Conservation (phyloP, 768 basidiomycete genomes). For the Ramaria sp. region DNA sequence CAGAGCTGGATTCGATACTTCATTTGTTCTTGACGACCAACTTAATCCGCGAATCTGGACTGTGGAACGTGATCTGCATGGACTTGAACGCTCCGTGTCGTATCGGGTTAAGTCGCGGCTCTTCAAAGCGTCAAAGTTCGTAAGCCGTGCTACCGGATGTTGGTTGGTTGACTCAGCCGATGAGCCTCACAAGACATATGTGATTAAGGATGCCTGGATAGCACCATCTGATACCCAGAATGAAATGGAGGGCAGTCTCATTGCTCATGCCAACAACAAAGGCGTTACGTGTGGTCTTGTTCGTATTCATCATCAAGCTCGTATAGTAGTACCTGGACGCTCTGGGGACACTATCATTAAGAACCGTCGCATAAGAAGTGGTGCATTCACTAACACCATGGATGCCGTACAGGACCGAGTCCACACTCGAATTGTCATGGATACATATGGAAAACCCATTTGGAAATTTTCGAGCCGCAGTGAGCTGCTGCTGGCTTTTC, state of each 20-base stretch:
- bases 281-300: background rate
- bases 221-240: background rate
- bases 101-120: background rate
- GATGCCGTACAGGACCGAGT: background rate
- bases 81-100: background rate
- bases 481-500: slow-evolving; percentile 1
- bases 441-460: slow-evolving; percentile 2
- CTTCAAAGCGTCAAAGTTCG: background rate
- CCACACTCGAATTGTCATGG: slow-evolving; percentile 1
- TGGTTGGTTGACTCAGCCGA: background rate
- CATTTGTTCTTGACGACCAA: background rate
- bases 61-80: background rate
- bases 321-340: background rate
- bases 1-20: slow-evolving; percentile 1
- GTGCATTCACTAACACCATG: background rate
- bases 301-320: background rate
- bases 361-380: background rate
- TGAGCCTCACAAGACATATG: background rate
- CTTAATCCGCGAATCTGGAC: background rate
- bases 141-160: background rate
- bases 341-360: background rate
- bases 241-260: background rate
- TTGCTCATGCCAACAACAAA: background rate
- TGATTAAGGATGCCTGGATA: slow-evolving; percentile 4
- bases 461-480: background rate